These are phyloP conservation scores for Cladosporium sp. DNA, from an alignment of 2,329 filamentous ascomycete genomes.

Conservation along the genomic window DNA sequence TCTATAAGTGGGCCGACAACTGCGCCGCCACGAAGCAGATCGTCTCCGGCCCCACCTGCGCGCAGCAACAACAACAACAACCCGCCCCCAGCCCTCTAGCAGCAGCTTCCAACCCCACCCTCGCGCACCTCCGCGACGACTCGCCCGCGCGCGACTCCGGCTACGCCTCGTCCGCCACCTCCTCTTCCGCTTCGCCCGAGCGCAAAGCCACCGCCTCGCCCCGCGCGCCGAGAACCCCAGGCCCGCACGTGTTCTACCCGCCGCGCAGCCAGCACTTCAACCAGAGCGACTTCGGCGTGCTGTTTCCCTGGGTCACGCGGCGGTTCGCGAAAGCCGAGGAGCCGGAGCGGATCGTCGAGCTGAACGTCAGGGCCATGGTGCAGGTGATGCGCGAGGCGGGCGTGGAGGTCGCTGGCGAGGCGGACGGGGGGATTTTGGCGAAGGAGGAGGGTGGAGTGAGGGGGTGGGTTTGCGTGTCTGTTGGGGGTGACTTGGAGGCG, in stretches of 20 bases:
- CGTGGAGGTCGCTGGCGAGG: conserved; percentile 35
- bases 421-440: conserved; percentile 35
- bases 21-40: conserved; percentile 61
- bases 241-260: conserved; percentile 69
- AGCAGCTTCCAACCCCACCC: neutral
- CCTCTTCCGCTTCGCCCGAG: conserved; percentile 8
- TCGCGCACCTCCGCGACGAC: conserved; percentile 24
- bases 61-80: too few relatives aligned
- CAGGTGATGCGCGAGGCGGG: conserved; percentile 53
- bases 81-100: neutral
- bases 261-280: conserved; percentile 68
- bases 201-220: too few relatives aligned
- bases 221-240: conserved; percentile 8
- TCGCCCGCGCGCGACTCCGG: conserved; percentile 27
- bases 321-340: conserved; percentile 53
- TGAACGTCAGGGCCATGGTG: conserved; percentile 79
- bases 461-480: conserved; percentile 22
- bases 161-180: conserved; percentile 22
- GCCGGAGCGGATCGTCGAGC: conserved; percentile 70
- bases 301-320: conserved; percentile 64
- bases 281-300: conserved; percentile 75
- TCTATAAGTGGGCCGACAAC: conserved; percentile 72
- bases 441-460: conserved; percentile 16
- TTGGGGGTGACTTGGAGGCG: conserved; percentile 1
- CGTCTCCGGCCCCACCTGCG: conserved; percentile 40